Evolutionary conservation across 345 rosid genomes (phyloP).

Genomic region (Lepidium sativum): DNA sequence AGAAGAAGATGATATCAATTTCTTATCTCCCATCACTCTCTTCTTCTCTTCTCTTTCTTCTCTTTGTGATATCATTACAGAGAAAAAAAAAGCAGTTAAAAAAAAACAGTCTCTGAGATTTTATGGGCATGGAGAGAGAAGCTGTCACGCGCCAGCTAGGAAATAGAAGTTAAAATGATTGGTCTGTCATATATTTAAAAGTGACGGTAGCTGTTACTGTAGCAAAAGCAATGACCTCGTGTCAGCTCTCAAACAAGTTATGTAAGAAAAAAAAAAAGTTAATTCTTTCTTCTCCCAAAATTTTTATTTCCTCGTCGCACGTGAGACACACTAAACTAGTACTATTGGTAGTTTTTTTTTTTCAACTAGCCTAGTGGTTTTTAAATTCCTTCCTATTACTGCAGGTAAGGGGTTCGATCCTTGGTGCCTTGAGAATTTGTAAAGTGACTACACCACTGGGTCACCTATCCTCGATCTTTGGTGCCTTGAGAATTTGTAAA

Average conservation of each 20-base stretch:
- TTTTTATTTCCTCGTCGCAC: conserved; percentile 24
- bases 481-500: too few relatives aligned
- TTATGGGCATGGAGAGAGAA: conserved; percentile 14
- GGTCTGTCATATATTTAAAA: conserved; percentile 25
- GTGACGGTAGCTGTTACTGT: conserved; percentile 24
- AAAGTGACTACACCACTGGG: too few relatives aligned
- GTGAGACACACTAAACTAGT: conserved; percentile 30
- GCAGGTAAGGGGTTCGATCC: too few relatives aligned
- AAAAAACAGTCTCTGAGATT: conserved; percentile 11
- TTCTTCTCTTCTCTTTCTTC: conserved; percentile 15
- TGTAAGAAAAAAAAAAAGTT: neutral
- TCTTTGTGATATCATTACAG: conserved; percentile 9
- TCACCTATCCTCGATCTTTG: too few relatives aligned
- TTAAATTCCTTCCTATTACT: too few relatives aligned
- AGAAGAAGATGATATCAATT: conserved; percentile 21
- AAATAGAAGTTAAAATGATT: conserved; percentile 32
- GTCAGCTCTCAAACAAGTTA: conserved; percentile 9
- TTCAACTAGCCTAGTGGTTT: too few relatives aligned
- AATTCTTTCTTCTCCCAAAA: conserved; percentile 14
- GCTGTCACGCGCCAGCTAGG: conserved; percentile 15
- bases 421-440: too few relatives aligned
- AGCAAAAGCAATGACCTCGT: conserved; percentile 18
- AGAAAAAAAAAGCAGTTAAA: conserved; percentile 8
- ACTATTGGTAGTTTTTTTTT: neutral
- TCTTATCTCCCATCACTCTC: conserved; percentile 34